Conservation (phyloP, 768 basidiomycete genomes). For the Pholiota molesta region DNA sequence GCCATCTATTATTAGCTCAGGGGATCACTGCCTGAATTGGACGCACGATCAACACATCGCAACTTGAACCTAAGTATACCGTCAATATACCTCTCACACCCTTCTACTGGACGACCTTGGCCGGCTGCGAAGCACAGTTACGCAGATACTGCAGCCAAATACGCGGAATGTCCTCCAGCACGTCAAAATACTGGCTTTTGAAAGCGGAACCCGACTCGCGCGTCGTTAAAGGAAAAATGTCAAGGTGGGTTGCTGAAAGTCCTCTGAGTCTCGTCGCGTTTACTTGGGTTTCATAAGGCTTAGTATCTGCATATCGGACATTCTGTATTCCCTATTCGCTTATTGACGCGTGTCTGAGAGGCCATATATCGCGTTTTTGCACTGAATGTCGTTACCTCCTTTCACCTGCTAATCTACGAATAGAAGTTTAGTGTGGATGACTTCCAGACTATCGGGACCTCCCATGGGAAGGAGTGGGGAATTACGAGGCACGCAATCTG, state of each 20-base stretch:
- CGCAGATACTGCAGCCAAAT: neutral
- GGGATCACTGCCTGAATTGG: neutral
- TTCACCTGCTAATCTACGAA: neutral
- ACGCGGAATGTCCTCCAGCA: neutral
- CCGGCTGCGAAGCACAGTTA: neutral
- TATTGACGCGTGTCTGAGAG: neutral
- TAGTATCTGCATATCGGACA: neutral
- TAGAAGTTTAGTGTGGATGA: constrained; percentile 84
- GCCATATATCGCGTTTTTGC: neutral
- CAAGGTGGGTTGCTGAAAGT: constrained; percentile 47
- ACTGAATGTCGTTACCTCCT: neutral
- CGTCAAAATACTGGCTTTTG: constrained; percentile 64
- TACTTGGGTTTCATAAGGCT: neutral
- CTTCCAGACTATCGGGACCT: constrained; percentile 72
- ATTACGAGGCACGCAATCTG: constrained; percentile 79
- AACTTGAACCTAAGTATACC: neutral
- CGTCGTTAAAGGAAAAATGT: constrained; percentile 88
- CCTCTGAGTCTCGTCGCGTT: neutral
- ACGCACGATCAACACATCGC: neutral
- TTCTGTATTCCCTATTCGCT: neutral
- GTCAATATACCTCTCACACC: neutral
- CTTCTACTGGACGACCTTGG: neutral
- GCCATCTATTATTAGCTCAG: neutral
- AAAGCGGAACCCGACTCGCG: constrained; percentile 89
- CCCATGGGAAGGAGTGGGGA: constrained; percentile 89